A percentile compares a stretch with the other conserved stretches of the same genome.
These are phyloP conservation scores for Dryas alaskensis DNA, from an alignment of 306 rosid genomes.

Conservation along the genomic window DNA sequence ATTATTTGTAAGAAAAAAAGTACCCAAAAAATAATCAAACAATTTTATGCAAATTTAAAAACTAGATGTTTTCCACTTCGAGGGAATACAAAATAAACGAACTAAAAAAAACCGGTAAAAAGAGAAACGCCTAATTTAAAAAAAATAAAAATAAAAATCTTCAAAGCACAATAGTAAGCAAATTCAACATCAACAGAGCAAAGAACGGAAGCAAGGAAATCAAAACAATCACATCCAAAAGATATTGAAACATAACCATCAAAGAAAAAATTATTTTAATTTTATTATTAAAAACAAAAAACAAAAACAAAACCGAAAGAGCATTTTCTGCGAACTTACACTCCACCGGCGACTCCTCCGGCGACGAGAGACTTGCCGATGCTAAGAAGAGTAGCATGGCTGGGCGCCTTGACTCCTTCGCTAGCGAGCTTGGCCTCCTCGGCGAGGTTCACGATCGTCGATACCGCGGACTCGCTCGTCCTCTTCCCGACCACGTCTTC, in stretches of 20 bases:
- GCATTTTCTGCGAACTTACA: conserved; percentile 42
- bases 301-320: neutral
- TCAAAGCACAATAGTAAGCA: too few species aligned
- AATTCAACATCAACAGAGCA: too few species aligned
- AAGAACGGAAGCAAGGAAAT: too few species aligned
- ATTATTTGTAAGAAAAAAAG: too few species aligned
- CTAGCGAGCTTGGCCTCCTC: conserved; percentile 44
- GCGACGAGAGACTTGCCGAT: conserved; percentile 66
- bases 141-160: too few species aligned
- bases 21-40: neutral
- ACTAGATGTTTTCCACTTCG: neutral
- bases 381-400: conserved; percentile 38
- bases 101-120: neutral
- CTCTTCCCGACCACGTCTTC: conserved; percentile 36
- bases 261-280: neutral
- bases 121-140: neutral
- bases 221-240: neutral
- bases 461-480: conserved; percentile 34
- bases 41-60: neutral
- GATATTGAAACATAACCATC: neutral
- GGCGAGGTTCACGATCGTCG: conserved; percentile 43
- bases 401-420: conserved; percentile 46
- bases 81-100: neutral
- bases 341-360: conserved; percentile 78
- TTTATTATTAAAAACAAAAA: neutral